Evolutionary conservation across 2,329 filamentous ascomycete genomes (phyloP).

Genomic region (Passalora sequoiae): DNA sequence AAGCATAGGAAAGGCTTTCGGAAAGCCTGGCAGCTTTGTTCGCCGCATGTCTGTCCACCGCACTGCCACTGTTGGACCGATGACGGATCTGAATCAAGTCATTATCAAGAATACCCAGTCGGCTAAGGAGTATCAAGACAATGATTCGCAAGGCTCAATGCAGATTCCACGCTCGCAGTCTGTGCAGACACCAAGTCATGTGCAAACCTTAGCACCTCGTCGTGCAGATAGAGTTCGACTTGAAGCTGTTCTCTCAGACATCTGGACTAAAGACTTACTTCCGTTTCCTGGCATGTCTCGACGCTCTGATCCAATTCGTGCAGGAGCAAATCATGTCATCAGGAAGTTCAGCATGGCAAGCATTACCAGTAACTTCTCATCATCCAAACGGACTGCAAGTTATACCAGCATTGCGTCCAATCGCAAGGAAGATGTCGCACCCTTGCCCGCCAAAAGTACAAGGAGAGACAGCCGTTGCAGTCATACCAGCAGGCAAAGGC

Average conservation of each 20-base stretch:
- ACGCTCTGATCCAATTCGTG: constrained; percentile 64
- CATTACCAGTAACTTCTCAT: constrained; percentile 69
- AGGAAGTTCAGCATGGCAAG: constrained; percentile 79
- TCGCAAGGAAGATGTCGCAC: constrained; percentile 28
- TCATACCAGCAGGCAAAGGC: constrained; percentile 14
- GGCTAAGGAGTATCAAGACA: constrained; percentile 49
- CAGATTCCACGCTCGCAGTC: constrained; percentile 75
- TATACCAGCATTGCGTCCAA: constrained; percentile 38
- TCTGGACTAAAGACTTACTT: constrained; percentile 77
- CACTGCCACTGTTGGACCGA: constrained; percentile 66
- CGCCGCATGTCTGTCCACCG: constrained; percentile 73
- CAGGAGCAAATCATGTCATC: constrained; percentile 80
- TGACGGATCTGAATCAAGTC: constrained; percentile 65
- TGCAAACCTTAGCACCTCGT: constrained; percentile 67
- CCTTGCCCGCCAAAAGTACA: background rate
- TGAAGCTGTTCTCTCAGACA: constrained; percentile 66
- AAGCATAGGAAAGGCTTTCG: constrained; percentile 69
- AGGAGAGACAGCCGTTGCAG: constrained; percentile 4
- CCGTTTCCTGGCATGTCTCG: constrained; percentile 77
- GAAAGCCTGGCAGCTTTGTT: constrained; percentile 61
- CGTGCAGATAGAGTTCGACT: constrained; percentile 71
- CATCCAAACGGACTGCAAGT: constrained; percentile 65
- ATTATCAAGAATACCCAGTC: constrained; percentile 81
- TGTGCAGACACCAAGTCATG: constrained; percentile 61
- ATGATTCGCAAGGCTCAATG: constrained; percentile 41